A percentile compares a stretch with the other conserved stretches of the same genome.
phyloP scores from a whole-genome alignment of 2,329 filamentous ascomycete genomes.

The Zymoseptoria pseudotritici region DNA sequence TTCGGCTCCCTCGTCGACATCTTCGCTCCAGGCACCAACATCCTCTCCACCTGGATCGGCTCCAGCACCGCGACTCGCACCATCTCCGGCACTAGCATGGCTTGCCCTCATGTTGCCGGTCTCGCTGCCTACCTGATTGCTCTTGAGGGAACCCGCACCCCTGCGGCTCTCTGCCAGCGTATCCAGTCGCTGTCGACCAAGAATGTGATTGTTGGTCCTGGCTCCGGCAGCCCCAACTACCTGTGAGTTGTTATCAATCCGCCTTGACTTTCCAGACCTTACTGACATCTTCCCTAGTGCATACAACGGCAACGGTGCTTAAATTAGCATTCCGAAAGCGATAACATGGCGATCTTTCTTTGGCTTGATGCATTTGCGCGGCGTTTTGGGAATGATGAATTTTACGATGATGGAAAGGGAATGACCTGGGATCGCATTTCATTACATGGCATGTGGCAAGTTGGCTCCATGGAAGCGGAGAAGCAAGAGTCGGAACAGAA shows the following conservation, averaged over 20 bases:
- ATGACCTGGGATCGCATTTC: neutral
- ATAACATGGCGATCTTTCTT: neutral
- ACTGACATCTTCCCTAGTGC: constrained; percentile 3
- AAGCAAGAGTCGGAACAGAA: neutral
- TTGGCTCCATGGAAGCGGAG: neutral
- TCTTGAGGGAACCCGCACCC: constrained; percentile 12
- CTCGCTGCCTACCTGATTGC: constrained; percentile 20
- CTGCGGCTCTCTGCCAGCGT: constrained; percentile 12
- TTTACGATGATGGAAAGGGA: neutral
- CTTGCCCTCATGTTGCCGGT: constrained; percentile 19
- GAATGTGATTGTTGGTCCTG: constrained; percentile 5
- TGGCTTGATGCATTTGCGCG: neutral
- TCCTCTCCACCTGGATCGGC: constrained; percentile 45
- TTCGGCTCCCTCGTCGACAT: constrained; percentile 34
- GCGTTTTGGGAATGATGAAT: neutral
- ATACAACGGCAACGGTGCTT: constrained; percentile 19
- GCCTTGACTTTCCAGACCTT: neutral
- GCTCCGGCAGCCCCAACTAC: constrained; percentile 5
- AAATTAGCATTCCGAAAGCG: neutral
- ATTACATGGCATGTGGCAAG: neutral
- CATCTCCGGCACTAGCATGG: constrained; percentile 45
- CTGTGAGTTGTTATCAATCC: neutral
- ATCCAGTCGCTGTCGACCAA: constrained; percentile 12
- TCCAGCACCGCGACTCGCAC: constrained; percentile 40
- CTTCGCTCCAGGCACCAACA: constrained; percentile 44